Evolutionary conservation across 2,329 filamentous ascomycete species (phyloP), one percentile per base, ranked within the genome.

Genomic region (Epichloe sp.): DNA sequence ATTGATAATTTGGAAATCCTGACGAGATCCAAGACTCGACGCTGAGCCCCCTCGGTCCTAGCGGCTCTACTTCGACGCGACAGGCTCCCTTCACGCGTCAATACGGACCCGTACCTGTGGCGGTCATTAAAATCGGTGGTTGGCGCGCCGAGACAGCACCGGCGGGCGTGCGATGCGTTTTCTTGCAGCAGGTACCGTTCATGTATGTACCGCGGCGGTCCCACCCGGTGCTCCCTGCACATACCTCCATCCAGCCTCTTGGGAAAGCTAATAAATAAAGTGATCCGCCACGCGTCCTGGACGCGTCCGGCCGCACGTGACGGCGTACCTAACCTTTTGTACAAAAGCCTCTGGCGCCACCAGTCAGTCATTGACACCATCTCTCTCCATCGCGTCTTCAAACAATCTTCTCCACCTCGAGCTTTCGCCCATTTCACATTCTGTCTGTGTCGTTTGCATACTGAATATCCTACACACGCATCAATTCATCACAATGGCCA

Each of bases 401-500:
- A 54, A 56, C 48, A 52, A 54, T 26, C 55, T 50, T 21, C n/a
- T 38, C 44, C 55, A 53, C 46, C 52, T 51, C 52, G 50, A 60
- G 54, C 56, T 46, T 53, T 59, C 52, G 56, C 50, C 47, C 52
- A 56, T 53, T 40, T 48, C 46, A 49, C 52, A 48, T 50, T 48
- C 47, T 52, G 52, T 54, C 54, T 55, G 48, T 57, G 51, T 49
- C 56, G 53, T 53, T 52, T 57, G 46, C 51, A 50, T 52, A 51
- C 36, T 40, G 48, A 26, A 48, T 47, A 53, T 54, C 55, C 43
- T 44, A 41, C 37, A 43, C 47, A 41, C 47, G 37, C 52, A 41
- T 46, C 47, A 47, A 42, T 48, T 42, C 35, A 50, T 56, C 60
- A 67, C 74, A 79, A 93, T 94, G 88, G 79, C 87, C 69, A 73